Conservation (phyloP, 2,329 filamentous ascomycete genomes). For the Pseudopyrenochaeta lycopersici region DNA sequence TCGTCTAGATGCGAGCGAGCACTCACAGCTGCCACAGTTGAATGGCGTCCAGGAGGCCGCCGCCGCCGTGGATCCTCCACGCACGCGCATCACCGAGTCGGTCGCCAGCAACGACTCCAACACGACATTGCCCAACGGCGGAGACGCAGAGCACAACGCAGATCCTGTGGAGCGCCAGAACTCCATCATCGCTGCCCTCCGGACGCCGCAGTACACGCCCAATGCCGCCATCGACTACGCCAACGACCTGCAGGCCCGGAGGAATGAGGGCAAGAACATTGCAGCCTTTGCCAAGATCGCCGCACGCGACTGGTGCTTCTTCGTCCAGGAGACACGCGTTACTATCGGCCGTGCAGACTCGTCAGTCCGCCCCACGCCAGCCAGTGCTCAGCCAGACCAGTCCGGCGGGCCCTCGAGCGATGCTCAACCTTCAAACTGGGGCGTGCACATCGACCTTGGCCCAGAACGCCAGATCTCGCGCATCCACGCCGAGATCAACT, state of each 20-base stretch:
- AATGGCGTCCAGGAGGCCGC: constrained; percentile 42
- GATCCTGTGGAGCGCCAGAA: constrained; percentile 49
- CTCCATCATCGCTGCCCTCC: constrained; percentile 51
- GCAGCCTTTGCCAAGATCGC: constrained; percentile 83
- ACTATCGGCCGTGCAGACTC: constrained; percentile 72
- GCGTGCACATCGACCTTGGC: constrained; percentile 83
- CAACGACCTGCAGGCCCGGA: constrained; percentile 57
- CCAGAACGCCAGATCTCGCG: constrained; percentile 61
- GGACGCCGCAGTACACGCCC: constrained; percentile 58
- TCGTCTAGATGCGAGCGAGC: constrained; percentile 6
- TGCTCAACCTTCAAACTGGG: constrained; percentile 44
- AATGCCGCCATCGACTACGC: constrained; percentile 67
- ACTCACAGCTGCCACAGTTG: constrained; percentile 39
- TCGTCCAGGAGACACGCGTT: constrained; percentile 77
- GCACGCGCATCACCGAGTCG: constrained; percentile 47
- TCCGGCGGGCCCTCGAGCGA: constrained; percentile 34
- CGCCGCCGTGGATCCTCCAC: constrained; percentile 32
- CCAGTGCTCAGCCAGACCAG: constrained; percentile 37
- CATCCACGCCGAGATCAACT: constrained; percentile 60
- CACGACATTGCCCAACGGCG: constrained; percentile 45
- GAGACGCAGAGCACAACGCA: constrained; percentile 37
- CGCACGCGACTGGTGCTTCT: constrained; percentile 84
- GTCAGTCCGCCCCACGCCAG: constrained; percentile 36
- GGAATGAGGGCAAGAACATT: constrained; percentile 54
- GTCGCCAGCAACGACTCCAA: constrained; percentile 54